Evolutionary conservation across 805 yeast species (phyloP).

Genomic region (Teunomyces panamensis): DNA sequence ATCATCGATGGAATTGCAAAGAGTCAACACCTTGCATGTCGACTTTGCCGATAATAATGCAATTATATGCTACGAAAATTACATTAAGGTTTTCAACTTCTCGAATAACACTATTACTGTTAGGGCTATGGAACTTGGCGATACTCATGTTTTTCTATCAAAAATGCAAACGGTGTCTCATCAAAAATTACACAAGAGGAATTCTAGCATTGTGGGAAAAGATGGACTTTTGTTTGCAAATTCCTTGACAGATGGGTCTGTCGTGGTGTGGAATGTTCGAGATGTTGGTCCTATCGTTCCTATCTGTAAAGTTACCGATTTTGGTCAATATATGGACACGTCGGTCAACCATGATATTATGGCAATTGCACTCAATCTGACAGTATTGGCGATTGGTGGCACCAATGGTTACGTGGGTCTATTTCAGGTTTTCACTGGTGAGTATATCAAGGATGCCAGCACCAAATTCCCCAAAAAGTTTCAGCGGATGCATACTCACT

Average conservation of each 20-base stretch:
- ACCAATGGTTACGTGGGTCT: slow-evolving; percentile 41
- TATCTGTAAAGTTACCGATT: slow-evolving; percentile 20
- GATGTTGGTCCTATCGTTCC: slow-evolving; percentile 16
- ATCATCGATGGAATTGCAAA: too few relatives aligned
- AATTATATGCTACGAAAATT: slow-evolving; percentile 17
- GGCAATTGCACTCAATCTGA: slow-evolving; percentile 31
- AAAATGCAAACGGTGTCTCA: slow-evolving; percentile 16
- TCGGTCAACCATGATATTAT: slow-evolving; percentile 15
- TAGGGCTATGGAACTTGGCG: slow-evolving; percentile 9
- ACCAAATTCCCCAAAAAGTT: slow-evolving; percentile 27
- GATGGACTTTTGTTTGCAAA: slow-evolving; percentile 41
- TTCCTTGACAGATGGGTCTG: slow-evolving; percentile 38
- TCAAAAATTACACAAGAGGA: slow-evolving; percentile 12
- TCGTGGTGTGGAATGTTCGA: slow-evolving; percentile 44
- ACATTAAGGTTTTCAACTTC: slow-evolving; percentile 25
- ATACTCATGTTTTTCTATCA: slow-evolving; percentile 13
- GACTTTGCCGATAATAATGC: slow-evolving; percentile 34
- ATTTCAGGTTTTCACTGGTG: slow-evolving; percentile 44
- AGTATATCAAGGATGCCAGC: slow-evolving; percentile 32
- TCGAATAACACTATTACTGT: slow-evolving; percentile 3
- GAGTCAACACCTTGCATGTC: slow-evolving; percentile 20
- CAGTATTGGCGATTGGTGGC: slow-evolving; percentile 37
- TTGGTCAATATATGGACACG: neutral
- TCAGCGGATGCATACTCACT: slow-evolving; percentile 17
- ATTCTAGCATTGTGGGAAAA: slow-evolving; percentile 29